Evolutionary conservation across 441 rosid genomes (phyloP), one percentile per base, ranked within the genome.

Genomic region (Euphorbia celastroides): DNA sequence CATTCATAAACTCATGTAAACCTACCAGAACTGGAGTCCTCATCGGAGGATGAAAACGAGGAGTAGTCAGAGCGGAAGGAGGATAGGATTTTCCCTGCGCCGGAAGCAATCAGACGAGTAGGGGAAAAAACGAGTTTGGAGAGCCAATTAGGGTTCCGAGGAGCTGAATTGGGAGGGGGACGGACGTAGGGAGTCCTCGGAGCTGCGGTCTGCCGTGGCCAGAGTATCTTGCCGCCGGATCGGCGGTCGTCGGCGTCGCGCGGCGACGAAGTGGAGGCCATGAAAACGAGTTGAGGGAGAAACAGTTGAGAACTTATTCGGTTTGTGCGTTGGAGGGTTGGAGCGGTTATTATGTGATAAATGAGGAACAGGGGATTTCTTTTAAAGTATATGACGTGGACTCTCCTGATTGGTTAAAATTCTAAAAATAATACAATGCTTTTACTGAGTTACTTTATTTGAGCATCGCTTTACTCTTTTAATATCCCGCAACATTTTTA

Each of bases 131-230:
- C 71, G 75, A 83, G 80, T 73, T 78, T 84, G 66, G 96, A 86
- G 66, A 93, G 80, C 99, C 99, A 93, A 80, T 81, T 91, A 84
- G 96, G 93, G 89, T 80, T 86, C 74, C 76, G 76, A 30, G 69
- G 72, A 60, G 72, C 50, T 70, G 72, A 70, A 46, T 72, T 41
- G 54, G 75, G 41, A 32, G 68, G 42, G 12, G 66, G 88, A 0
- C 97, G 83, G 54, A 83, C 92, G 68, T 88, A 90, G 22, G 97
- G 97, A 65, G 84, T 82, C 59, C 70, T 61, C 31, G 75, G 16
- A 42, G 34, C 69, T 19, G 78, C 67, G 38, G 75, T 13, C 5
- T 88, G 80, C 72, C 93, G 74, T 25, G 77, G 54, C 10, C 86
- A 86, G 58, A 84, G 67, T 6, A 88, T 73, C 68, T 86, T 86